Percentiles rank a stretch among this genome's conserved stretches.
These are phyloP conservation scores for Raphanus raphanistrum DNA, from an alignment of 345 rosid genomes.

Conservation along the genomic window DNA sequence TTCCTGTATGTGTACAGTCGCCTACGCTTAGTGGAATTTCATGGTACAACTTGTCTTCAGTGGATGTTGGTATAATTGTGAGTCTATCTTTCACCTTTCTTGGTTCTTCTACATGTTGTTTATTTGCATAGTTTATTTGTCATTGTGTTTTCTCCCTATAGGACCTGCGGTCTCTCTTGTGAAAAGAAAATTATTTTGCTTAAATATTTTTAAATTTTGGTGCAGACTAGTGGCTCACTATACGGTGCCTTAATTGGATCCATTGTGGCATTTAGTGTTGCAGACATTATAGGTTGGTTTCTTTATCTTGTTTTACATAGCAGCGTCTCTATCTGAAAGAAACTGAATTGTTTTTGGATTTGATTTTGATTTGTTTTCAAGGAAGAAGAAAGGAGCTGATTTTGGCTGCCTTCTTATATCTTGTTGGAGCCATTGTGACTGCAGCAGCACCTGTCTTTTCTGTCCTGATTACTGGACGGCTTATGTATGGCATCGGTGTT, in stretches of 20 bases:
- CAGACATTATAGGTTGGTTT: conserved; percentile 75
- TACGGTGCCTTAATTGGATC: conserved; percentile 97
- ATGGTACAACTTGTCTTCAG: conserved; percentile 83
- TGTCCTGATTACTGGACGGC: conserved; percentile 77
- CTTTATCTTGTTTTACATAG: conserved; percentile 1
- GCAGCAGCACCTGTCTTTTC: conserved; percentile 72
- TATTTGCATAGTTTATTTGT: too few species aligned
- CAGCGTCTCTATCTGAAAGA: conserved; percentile 15
- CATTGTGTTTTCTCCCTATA: background rate
- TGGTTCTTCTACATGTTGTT: background rate
- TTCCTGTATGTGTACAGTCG: conserved; percentile 52
- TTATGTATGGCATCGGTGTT: conserved; percentile 79
- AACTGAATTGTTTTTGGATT: conserved; percentile 27
- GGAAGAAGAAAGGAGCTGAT: conserved; percentile 93
- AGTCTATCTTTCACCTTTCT: conserved; percentile 43
- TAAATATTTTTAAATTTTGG: background rate
- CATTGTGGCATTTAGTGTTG: conserved; percentile 74
- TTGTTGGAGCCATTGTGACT: conserved; percentile 81
- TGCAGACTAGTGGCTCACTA: conserved; percentile 95
- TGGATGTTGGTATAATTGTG: conserved; percentile 89
- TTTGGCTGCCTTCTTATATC: conserved; percentile 64
- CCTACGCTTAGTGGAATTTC: conserved; percentile 72
- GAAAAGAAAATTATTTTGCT: background rate
- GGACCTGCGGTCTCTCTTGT: conserved; percentile 11
- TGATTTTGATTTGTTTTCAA: conserved; percentile 38